phyloP scores from a whole-genome alignment of 2,329 filamentous ascomycete genomes.

The Bisporella sp. region DNA sequence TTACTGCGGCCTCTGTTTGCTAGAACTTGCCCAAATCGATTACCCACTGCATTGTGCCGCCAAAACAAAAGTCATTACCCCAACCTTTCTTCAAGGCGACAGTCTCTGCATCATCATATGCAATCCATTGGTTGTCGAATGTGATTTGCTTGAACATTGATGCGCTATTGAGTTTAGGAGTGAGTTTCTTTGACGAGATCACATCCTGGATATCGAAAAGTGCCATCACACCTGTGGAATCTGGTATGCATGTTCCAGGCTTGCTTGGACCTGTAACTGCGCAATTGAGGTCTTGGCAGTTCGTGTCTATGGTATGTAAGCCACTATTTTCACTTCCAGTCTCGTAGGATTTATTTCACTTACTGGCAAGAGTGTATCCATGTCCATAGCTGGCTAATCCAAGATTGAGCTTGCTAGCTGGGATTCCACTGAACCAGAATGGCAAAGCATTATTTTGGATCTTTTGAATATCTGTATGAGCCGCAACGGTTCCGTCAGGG shows the following conservation, averaged over 20 bases:
- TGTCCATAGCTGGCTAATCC: conserved; percentile 39
- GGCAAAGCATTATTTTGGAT: conserved; percentile 35
- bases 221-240: conserved; percentile 16
- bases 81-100: conserved; percentile 13
- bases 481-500: conserved; percentile 28
- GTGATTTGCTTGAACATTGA: conserved; percentile 27
- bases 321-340: no score
- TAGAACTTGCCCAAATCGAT: conserved; percentile 10
- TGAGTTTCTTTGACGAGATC: conserved; percentile 12
- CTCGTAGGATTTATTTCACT: no score
- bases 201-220: conserved; percentile 5
- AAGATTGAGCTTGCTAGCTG: conserved; percentile 34
- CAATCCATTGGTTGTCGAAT: conserved; percentile 33
- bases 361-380: conserved; percentile 15
- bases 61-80: conserved; percentile 13
- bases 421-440: conserved; percentile 37
- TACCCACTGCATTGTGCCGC: conserved; percentile 18
- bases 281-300: conserved; percentile 16
- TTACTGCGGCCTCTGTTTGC: not conserved
- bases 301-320: not conserved
- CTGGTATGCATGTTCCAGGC: conserved; percentile 16
- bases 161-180: conserved; percentile 19
- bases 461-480: conserved; percentile 40
- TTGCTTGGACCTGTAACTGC: conserved; percentile 10
- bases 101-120: conserved; percentile 2